These are phyloP conservation scores for Cichorium intybus DNA, from an alignment of 140 eudicot species.

Conservation along the genomic window DNA sequence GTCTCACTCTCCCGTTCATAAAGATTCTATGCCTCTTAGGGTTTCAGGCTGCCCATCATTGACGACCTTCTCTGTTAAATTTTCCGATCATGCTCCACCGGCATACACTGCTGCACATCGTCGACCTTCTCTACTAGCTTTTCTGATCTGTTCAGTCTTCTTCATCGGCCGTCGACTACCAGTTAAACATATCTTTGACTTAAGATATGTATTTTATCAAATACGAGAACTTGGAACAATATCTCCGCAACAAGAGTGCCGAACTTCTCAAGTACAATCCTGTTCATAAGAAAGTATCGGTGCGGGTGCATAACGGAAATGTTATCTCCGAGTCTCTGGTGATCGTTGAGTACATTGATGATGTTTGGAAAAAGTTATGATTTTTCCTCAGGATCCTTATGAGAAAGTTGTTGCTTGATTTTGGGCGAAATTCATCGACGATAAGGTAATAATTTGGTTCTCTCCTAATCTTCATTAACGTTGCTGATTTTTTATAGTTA, in stretches of 20 bases:
- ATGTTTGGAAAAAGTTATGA: slow-evolving; percentile 29
- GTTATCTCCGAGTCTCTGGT: slow-evolving; percentile 28
- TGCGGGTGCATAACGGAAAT: slow-evolving; percentile 35
- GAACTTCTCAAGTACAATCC: slow-evolving; percentile 33
- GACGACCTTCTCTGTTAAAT: too few species aligned
- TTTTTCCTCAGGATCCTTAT: slow-evolving; percentile 30
- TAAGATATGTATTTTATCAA: too few species aligned
- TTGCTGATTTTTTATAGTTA: neutral
- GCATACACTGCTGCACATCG: too few species aligned
- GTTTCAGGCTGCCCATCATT: too few species aligned
- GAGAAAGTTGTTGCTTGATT: slow-evolving; percentile 21
- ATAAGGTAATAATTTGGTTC: slow-evolving; percentile 15
- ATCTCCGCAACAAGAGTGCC: slow-evolving; percentile 27
- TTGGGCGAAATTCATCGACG: slow-evolving; percentile 28
- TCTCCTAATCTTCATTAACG: neutral
- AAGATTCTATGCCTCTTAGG: too few species aligned
- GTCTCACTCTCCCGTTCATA: too few species aligned
- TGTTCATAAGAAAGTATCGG: slow-evolving; percentile 30
- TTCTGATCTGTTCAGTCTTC: too few species aligned
- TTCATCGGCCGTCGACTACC: too few species aligned
- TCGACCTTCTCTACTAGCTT: too few species aligned
- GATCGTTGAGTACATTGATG: slow-evolving; percentile 36
- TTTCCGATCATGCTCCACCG: too few species aligned
- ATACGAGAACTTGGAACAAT: slow-evolving; percentile 25
- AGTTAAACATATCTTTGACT: too few species aligned